Evolutionary conservation across 202 grass and related monocot species (phyloP).

Genomic region (Setaria viridis): DNA sequence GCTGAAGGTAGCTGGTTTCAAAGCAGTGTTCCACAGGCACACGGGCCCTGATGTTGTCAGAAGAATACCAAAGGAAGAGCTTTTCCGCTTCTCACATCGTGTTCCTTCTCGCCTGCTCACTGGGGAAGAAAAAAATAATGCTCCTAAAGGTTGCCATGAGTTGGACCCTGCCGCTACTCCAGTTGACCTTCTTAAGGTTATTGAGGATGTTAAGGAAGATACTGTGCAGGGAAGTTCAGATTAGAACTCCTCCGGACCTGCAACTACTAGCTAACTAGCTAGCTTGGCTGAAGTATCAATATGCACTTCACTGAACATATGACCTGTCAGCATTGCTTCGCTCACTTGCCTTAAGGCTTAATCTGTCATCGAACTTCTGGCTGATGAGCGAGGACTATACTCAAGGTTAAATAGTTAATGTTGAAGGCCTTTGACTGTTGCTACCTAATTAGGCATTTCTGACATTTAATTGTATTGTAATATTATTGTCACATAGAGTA

Average conservation of each 20-base stretch:
- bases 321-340: conserved; percentile 25
- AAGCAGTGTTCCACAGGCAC: conserved; percentile 87
- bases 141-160: conserved; percentile 93
- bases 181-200: conserved; percentile 81
- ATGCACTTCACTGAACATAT: not conserved
- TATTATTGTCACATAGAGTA: conserved; percentile 34
- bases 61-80: conserved; percentile 81
- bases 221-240: conserved; percentile 2
- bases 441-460: conserved; percentile 32
- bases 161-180: conserved; percentile 93
- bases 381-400: conserved; percentile 25
- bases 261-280: conserved; percentile 23
- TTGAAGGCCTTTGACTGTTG: conserved; percentile 24
- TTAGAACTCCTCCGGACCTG: conserved; percentile 31
- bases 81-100: conserved; percentile 93
- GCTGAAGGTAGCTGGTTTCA: conserved; percentile 95
- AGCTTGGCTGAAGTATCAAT: not conserved
- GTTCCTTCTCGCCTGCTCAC: conserved; percentile 88
- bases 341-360: conserved; percentile 2
- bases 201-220: conserved; percentile 77
- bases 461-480: conserved; percentile 46
- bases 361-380: conserved; percentile 42
- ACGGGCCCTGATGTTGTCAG: conserved; percentile 65
- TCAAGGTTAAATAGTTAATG: conserved; percentile 36
- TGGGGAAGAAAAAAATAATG: conserved; percentile 86